Evolutionary conservation across 768 basidiomycete species (phyloP), one percentile per base, ranked within the genome.

Genomic region (Daedaleopsis sinensis): DNA sequence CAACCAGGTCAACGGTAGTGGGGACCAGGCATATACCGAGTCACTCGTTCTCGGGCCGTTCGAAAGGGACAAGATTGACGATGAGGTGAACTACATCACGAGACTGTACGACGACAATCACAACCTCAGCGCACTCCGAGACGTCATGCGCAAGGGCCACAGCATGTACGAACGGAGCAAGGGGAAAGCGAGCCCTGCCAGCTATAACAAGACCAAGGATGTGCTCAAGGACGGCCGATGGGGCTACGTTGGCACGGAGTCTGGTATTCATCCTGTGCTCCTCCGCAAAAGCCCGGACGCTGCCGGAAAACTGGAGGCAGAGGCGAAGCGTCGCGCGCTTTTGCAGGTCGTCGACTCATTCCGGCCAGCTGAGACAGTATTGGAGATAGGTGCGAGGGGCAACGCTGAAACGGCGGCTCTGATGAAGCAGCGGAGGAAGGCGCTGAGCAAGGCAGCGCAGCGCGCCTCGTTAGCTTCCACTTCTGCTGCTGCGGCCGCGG

Each of bases 121-220:
- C 64, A 82, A 82, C 12, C 81, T 98, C 24, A 77, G 83, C 11
- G 77, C 81, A 46, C 76, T 96, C 32, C 81, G 90, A 21, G 86
- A 87, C 5, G 93, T 98, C 60, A 96, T 96, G 87, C 81, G 81
- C 62, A 87, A 93, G 54, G 96, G 95, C 0, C 94, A 98, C 65
- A 77, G 82, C 1, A 91, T 98, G 93, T 98, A 96, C 72, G 95
- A 98, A 69, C 87, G 94, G 36, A 93, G 92, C 63, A 89, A 93
- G 72, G 91, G 90, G 21, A 97, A 96, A 71, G 96, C 96, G 18
- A 91, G 88, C 68, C 82, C 84, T 16, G 87, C 88, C 58, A 91
- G 90, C 69, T 93, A 98, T 76, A 86, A 88, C 65, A 86, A 95
- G 6, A 90, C 96, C 15, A 98, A 98, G 70, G 89, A 88, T 59